Evolutionary conservation across 2,329 filamentous ascomycete species (phyloP).

Genomic region (Dactylellina sp.): DNA sequence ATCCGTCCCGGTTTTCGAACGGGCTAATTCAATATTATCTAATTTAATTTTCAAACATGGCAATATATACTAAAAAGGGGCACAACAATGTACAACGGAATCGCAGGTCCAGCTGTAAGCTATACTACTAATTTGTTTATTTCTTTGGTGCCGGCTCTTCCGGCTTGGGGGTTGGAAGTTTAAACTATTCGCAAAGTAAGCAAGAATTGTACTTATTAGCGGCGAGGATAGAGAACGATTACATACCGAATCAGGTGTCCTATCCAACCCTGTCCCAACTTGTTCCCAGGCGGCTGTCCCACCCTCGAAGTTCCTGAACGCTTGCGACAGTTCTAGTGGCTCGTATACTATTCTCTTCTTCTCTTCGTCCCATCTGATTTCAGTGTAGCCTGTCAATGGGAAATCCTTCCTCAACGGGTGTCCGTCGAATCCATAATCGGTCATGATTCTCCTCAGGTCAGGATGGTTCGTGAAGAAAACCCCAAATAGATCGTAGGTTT

Average conservation of each 20-base stretch:
- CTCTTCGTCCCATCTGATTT: slow-evolving; percentile 98
- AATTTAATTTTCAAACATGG: background rate
- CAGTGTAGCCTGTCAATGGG: slow-evolving; percentile 96
- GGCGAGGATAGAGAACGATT: slow-evolving; percentile 6
- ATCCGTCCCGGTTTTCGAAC: background rate
- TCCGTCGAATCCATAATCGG: slow-evolving; percentile 98
- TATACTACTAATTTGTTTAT: background rate
- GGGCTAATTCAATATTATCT: slow-evolving; percentile 4
- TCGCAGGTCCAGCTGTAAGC: slow-evolving; percentile 1
- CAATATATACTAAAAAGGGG: slow-evolving; percentile 42
- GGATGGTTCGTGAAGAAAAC: slow-evolving; percentile 97
- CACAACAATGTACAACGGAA: slow-evolving; percentile 42
- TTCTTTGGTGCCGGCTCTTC: slow-evolving; percentile 66
- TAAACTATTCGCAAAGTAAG: slow-evolving; percentile 71
- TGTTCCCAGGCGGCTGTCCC: slow-evolving; percentile 79
- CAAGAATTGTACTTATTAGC: background rate
- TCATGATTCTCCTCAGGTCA: slow-evolving; percentile 97
- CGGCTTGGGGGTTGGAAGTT: slow-evolving; percentile 93
- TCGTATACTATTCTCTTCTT: slow-evolving; percentile 99
- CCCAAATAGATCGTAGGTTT: slow-evolving; percentile 97
- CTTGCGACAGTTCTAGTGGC: slow-evolving; percentile 96
- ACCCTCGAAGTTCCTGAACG: slow-evolving; percentile 97
- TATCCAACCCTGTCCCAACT: slow-evolving; percentile 65
- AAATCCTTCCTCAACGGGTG: slow-evolving; percentile 98
- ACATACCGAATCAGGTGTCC: slow-evolving; percentile 59